Evolutionary conservation across 192 early-diverging fungal species (phyloP).

Genomic region (Entomortierella beljakovae): DNA sequence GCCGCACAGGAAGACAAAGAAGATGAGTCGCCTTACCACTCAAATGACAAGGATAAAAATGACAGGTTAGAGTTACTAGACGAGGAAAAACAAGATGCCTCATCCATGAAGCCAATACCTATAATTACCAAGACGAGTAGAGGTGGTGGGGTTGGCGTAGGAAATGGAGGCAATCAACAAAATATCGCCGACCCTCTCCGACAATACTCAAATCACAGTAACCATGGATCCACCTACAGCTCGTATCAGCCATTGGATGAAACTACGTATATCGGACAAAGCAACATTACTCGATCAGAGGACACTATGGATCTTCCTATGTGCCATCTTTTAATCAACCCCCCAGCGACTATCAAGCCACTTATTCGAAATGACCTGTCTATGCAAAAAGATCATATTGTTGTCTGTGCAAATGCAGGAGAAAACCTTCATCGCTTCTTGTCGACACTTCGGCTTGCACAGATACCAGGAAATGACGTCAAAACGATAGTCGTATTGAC

Average conservation of each 20-base stretch:
- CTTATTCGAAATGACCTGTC: conserved; percentile 38
- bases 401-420: conserved; percentile 57
- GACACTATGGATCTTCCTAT: conserved; percentile 42
- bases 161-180: not conserved
- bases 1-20: conserved; percentile 30
- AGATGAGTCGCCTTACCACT: no score
- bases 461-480: conserved; percentile 55
- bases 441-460: conserved; percentile 49
- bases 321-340: conserved; percentile 41
- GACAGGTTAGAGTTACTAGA: no score
- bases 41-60: no score
- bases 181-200: not conserved
- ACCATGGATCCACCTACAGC: not conserved
- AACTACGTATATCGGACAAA: conserved; percentile 36
- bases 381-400: conserved; percentile 47
- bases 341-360: conserved; percentile 18
- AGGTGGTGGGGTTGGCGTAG: no score
- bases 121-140: no score
- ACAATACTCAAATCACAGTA: not conserved
- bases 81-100: no score
- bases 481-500: conserved; percentile 62
- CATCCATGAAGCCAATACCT: no score
- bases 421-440: conserved; percentile 49
- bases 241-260: conserved; percentile 27
- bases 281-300: conserved; percentile 31